Conservation (phyloP, 129 eudicot species). For the Helianthus annuus region DNA sequence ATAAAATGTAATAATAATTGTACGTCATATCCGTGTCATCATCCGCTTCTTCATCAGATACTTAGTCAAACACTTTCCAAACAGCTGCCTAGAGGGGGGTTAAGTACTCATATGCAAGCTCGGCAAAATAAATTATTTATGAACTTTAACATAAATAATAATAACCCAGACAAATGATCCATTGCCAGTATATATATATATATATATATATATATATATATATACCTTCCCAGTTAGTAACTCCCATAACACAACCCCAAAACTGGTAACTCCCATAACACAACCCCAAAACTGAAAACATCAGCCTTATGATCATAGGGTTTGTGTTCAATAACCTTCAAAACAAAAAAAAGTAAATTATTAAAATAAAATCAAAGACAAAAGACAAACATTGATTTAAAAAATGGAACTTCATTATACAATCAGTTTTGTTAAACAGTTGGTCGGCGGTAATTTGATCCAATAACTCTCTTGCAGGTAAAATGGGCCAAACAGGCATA, state of each 20-base stretch:
- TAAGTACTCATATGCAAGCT: slow-evolving; percentile 90
- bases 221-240: slow-evolving; percentile 92
- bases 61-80: no score
- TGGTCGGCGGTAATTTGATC: not conserved
- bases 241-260: slow-evolving; percentile 91
- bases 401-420: not conserved
- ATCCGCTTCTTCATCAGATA: no score
- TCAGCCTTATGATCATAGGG: slow-evolving; percentile 98
- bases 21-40: no score
- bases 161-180: not conserved
- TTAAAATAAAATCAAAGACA: slow-evolving; percentile 27
- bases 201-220: slow-evolving; percentile 12
- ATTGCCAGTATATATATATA: slow-evolving; percentile 22
- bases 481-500: not conserved
- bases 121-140: slow-evolving; percentile 22
- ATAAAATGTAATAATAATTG: no score
- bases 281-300: slow-evolving; percentile 87
- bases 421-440: slow-evolving; percentile 11
- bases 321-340: slow-evolving; percentile 94
- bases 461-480: not conserved
- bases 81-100: slow-evolving; percentile 95
- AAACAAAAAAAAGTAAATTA: slow-evolving; percentile 18
- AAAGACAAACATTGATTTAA: not conserved
- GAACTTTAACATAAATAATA: not conserved
- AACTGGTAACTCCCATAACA: slow-evolving; percentile 93